phyloP scores from a whole-genome alignment of 2,329 filamentous ascomycete genomes.

The Fusarium drepaniforme region DNA sequence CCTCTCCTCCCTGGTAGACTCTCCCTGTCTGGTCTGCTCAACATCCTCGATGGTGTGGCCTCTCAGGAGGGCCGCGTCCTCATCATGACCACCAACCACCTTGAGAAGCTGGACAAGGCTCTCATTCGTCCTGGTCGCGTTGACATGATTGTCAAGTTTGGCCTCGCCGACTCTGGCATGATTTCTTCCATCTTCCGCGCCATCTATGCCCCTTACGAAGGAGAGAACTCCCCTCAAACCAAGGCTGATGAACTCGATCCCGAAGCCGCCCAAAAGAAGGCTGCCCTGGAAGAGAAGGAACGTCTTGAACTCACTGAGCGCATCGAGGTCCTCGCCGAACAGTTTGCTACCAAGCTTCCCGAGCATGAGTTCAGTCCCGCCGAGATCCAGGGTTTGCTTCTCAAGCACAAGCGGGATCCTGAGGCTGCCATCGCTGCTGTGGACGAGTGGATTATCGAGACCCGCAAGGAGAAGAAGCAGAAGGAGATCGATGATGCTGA shows the following conservation, averaged over 20 bases:
- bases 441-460: slow-evolving; percentile 63
- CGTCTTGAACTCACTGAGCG: slow-evolving; percentile 52
- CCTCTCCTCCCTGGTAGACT: slow-evolving; percentile 54
- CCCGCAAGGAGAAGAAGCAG: slow-evolving; percentile 62
- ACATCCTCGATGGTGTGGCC: slow-evolving; percentile 82
- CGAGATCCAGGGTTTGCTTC: slow-evolving; percentile 70
- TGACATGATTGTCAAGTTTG: slow-evolving; percentile 70
- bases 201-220: slow-evolving; percentile 67
- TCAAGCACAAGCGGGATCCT: slow-evolving; percentile 67
- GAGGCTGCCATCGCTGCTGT: slow-evolving; percentile 60
- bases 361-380: slow-evolving; percentile 69
- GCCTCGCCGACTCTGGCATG: slow-evolving; percentile 65
- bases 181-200: slow-evolving; percentile 67
- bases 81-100: slow-evolving; percentile 75
- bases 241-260: slow-evolving; percentile 30
- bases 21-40: slow-evolving; percentile 82
- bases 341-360: slow-evolving; percentile 66
- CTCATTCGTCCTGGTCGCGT: slow-evolving; percentile 73
- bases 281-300: slow-evolving; percentile 45
- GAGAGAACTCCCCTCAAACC: slow-evolving; percentile 32
- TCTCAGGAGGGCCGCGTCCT: slow-evolving; percentile 73
- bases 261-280: slow-evolving; percentile 47
- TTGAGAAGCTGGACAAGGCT: slow-evolving; percentile 71
- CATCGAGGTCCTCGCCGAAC: slow-evolving; percentile 59
- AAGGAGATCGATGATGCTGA: slow-evolving; percentile 58